phyloP scores from a whole-genome alignment of 345 rosid genomes.

The Salix purpurea region DNA sequence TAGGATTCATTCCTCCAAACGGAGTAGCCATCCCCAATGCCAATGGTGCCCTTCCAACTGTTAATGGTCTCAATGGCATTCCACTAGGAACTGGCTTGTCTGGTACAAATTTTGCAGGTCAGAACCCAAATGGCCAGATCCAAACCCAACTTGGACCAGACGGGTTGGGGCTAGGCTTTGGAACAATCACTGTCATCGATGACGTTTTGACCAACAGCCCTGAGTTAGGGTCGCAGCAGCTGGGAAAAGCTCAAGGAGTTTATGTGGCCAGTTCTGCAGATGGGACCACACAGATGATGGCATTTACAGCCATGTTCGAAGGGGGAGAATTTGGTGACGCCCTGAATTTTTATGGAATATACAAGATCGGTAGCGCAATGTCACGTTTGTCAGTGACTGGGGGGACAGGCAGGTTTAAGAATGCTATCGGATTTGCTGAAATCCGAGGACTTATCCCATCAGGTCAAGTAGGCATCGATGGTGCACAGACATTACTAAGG shows the following conservation, averaged over 20 bases:
- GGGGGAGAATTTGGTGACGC: slow-evolving; percentile 87
- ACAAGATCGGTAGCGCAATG: slow-evolving; percentile 61
- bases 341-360: slow-evolving; percentile 84
- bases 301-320: slow-evolving; percentile 87
- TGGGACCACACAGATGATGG: slow-evolving; percentile 89
- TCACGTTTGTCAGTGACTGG: slow-evolving; percentile 81
- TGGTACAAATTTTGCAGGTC: slow-evolving; percentile 57
- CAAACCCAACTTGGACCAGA: slow-evolving; percentile 83
- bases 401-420: slow-evolving; percentile 83
- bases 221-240: slow-evolving; percentile 63
- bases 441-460: slow-evolving; percentile 62
- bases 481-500: slow-evolving; percentile 68
- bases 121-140: slow-evolving; percentile 43
- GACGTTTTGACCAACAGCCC: slow-evolving; percentile 74
- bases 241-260: slow-evolving; percentile 92
- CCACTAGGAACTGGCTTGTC: slow-evolving; percentile 92
- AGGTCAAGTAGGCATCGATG: slow-evolving; percentile 62
- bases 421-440: slow-evolving; percentile 63
- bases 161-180: slow-evolving; percentile 79
- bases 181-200: slow-evolving; percentile 85
- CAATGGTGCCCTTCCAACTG: slow-evolving; percentile 80
- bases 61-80: slow-evolving; percentile 71
- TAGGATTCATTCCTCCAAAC: slow-evolving; percentile 69
- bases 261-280: slow-evolving; percentile 81
- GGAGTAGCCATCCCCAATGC: slow-evolving; percentile 77